Conservation (phyloP, 495 filamentous ascomycete species). For the Daldinia grandis region DNA sequence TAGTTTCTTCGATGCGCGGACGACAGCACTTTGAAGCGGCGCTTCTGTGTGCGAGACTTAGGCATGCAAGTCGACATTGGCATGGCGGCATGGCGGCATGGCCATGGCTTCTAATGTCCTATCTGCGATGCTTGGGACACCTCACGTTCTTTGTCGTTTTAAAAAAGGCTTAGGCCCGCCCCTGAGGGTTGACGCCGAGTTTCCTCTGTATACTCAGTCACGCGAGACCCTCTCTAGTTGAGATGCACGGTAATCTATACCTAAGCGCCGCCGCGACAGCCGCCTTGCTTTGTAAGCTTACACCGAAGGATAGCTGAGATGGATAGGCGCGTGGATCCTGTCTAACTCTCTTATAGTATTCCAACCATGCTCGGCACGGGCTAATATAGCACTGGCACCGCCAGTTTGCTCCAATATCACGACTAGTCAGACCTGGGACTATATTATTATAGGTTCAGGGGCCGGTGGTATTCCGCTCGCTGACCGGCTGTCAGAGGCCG, state of each 20-base stretch:
- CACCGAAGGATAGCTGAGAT: not conserved
- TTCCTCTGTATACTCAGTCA: slow-evolving; percentile 1
- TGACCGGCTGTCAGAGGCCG: slow-evolving; percentile 63
- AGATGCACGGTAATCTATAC: slow-evolving; percentile 33
- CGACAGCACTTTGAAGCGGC: slow-evolving; percentile 30
- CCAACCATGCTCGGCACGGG: slow-evolving; percentile 28
- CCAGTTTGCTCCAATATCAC: slow-evolving; percentile 47
- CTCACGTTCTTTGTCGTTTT: not conserved
- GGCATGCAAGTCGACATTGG: slow-evolving; percentile 13
- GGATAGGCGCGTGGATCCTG: not conserved
- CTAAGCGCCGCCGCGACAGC: slow-evolving; percentile 28
- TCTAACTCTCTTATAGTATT: slow-evolving; percentile 33
- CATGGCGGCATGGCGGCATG: slow-evolving; percentile 10
- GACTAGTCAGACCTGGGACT: slow-evolving; percentile 59
- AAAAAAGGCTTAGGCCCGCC: slow-evolving; percentile 22
- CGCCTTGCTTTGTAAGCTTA: slow-evolving; percentile 37
- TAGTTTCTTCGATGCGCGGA: slow-evolving; percentile 12
- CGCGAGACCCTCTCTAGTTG: slow-evolving; percentile 18
- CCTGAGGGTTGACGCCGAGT: not conserved
- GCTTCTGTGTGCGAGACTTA: slow-evolving; percentile 24
- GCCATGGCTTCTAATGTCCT: not conserved
- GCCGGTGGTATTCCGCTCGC: slow-evolving; percentile 66
- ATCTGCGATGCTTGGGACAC: slow-evolving; percentile 3
- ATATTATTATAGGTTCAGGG: slow-evolving; percentile 66
- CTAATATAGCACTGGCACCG: slow-evolving; percentile 37